A percentile compares a stretch with the other conserved stretches of the same genome.
These are phyloP conservation scores for Chamaenerion angustifolium DNA, from an alignment of 345 rosid species.

Conservation along the genomic window DNA sequence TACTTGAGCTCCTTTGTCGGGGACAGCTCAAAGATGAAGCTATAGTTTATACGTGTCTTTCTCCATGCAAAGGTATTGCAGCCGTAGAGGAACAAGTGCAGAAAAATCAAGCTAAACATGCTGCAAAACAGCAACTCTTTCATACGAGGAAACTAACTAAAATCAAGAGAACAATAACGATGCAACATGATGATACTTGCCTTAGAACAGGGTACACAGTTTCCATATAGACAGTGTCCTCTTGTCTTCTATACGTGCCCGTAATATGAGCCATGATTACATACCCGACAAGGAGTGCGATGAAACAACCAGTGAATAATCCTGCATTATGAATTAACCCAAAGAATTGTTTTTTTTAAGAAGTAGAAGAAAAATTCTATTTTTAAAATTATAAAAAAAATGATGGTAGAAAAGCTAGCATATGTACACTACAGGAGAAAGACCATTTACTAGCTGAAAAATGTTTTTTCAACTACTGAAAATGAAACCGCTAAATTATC, in stretches of 20 bases:
- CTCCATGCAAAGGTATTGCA: slow-evolving; percentile 93
- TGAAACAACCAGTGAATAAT: slow-evolving; percentile 75
- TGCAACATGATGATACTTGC: slow-evolving; percentile 31
- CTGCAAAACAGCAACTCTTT: slow-evolving; percentile 30
- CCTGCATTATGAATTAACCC: slow-evolving; percentile 25
- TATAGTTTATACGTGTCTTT: slow-evolving; percentile 80
- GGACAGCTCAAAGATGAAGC: slow-evolving; percentile 77
- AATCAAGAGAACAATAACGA: background rate
- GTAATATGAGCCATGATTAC: slow-evolving; percentile 69
- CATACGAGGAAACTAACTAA: background rate
- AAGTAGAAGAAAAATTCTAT: too few relatives aligned
- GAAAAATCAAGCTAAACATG: slow-evolving; percentile 76
- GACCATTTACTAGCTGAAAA: too few relatives aligned
- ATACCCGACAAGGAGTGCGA: slow-evolving; percentile 79
- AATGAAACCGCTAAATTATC: too few relatives aligned
- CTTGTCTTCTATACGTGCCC: slow-evolving; percentile 57
- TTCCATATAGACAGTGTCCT: slow-evolving; percentile 78
- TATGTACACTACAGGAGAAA: too few relatives aligned
- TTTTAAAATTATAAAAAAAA: too few relatives aligned
- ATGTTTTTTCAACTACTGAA: too few relatives aligned
- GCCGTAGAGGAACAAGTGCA: slow-evolving; percentile 86
- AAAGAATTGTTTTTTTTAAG: background rate
- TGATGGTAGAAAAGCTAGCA: too few relatives aligned
- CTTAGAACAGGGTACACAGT: slow-evolving; percentile 86
- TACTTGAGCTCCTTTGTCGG: slow-evolving; percentile 76